These are phyloP conservation scores for Biscogniauxia marginata DNA, from an alignment of 2,329 filamentous ascomycete species.

Conservation along the genomic window DNA sequence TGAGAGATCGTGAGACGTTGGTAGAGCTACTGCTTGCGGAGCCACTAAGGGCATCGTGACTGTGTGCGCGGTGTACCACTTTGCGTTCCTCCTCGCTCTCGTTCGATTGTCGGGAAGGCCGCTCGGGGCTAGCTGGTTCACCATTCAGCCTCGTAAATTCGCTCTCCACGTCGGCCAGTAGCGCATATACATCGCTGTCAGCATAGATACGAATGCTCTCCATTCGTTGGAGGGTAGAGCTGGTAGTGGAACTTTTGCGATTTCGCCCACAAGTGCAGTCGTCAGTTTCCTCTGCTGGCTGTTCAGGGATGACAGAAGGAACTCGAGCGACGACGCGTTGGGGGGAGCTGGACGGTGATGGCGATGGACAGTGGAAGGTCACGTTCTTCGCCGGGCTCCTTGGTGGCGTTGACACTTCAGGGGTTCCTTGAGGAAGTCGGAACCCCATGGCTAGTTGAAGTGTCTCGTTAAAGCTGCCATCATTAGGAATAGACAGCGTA, in stretches of 20 bases:
- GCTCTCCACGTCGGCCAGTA: constrained; percentile 65
- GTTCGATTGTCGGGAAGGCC: constrained; percentile 18
- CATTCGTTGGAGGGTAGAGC: constrained; percentile 35
- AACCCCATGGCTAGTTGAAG: constrained; percentile 43
- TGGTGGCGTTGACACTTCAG: constrained; percentile 55
- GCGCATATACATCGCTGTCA: constrained; percentile 63
- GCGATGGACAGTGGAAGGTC: constrained; percentile 31
- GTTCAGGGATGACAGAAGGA: constrained; percentile 55
- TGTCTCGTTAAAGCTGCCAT: constrained; percentile 38
- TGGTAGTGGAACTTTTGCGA: constrained; percentile 23
- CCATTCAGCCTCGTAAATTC: constrained; percentile 52
- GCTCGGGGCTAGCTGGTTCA: constrained; percentile 17
- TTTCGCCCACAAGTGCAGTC: constrained; percentile 25
- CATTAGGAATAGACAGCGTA: constrained; percentile 43
- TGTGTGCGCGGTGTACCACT: constrained; percentile 47
- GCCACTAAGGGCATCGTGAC: constrained; percentile 50
- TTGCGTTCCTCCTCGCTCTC: constrained; percentile 41
- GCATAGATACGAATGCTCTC: constrained; percentile 70
- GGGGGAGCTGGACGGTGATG: constrained; percentile 46
- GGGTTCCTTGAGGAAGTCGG: constrained; percentile 35
- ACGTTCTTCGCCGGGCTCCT: constrained; percentile 54
- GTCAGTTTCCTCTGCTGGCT: constrained; percentile 47
- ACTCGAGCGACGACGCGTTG: constrained; percentile 53
- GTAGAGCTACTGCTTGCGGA: constrained; percentile 20
- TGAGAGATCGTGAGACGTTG: constrained; percentile 7